Conservation (phyloP, 2,329 filamentous ascomycete species). For the Myrmaecium sp. region DNA sequence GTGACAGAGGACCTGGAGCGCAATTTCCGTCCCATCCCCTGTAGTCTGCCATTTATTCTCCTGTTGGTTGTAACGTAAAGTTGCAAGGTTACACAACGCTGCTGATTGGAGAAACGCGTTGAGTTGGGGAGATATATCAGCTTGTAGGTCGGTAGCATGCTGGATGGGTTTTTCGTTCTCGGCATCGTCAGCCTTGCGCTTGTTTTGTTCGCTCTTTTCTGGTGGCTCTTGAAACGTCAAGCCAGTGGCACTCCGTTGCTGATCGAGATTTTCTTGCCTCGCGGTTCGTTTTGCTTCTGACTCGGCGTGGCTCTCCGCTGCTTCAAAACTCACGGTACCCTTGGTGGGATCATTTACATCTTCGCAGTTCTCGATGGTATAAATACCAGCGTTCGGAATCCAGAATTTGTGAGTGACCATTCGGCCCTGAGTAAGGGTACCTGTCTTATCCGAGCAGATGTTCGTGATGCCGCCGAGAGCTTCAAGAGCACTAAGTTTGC, state of each 20-base stretch:
- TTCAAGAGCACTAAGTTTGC: conserved; percentile 19
- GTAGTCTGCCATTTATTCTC: conserved; percentile 19
- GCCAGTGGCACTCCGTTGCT: conserved; percentile 9
- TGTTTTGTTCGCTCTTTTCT: conserved; percentile 10
- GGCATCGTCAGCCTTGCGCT: conserved; percentile 7
- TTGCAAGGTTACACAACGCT: conserved; percentile 33
- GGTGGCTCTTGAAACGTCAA: conserved; percentile 13
- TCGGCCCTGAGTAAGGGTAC: conserved; percentile 19
- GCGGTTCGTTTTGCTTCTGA: conserved; percentile 10
- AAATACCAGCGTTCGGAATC: conserved; percentile 17
- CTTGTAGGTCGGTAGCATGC: no score
- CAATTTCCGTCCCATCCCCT: conserved; percentile 23
- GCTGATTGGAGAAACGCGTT: conserved; percentile 17
- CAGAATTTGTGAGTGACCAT: conserved; percentile 20
- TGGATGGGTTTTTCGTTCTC: no score
- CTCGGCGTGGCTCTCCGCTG: conserved; percentile 10
- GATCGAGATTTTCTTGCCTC: conserved; percentile 8
- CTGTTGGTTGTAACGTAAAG: conserved; percentile 27
- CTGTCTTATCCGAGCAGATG: conserved; percentile 38
- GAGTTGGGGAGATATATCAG: conserved; percentile 11
- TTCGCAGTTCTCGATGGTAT: conserved; percentile 13
- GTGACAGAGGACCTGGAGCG: conserved; percentile 20
- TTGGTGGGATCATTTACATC: conserved; percentile 16
- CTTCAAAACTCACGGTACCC: conserved; percentile 11
- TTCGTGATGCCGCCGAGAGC: conserved; percentile 20